Conservation (phyloP, 345 rosid species). For the Eucalyptus erythrocorys region DNA sequence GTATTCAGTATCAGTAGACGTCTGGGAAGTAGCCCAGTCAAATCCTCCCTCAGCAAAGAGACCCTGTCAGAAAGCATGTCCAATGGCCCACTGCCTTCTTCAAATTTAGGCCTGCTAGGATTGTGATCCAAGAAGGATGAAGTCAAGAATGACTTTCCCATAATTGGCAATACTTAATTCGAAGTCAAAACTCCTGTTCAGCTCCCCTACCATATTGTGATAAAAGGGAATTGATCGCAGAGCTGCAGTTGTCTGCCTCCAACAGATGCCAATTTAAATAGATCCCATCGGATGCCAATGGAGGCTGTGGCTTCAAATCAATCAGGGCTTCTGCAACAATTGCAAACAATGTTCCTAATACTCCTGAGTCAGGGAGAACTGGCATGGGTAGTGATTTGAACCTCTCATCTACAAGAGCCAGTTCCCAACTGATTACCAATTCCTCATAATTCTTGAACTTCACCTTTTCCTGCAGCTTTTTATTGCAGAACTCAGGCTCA, state of each 20-base stretch:
- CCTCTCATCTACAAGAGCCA: constrained; percentile 53
- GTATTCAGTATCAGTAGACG: constrained; percentile 1
- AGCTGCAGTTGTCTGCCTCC: constrained; percentile 37
- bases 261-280: constrained; percentile 83
- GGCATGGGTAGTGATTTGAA: constrained; percentile 80
- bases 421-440: constrained; percentile 59
- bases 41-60: constrained; percentile 6
- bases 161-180: constrained; percentile 22
- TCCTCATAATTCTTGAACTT: constrained; percentile 59
- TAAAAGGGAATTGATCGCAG: constrained; percentile 6
- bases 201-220: constrained; percentile 23
- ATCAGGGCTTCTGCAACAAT: constrained; percentile 29
- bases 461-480: constrained; percentile 43
- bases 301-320: constrained; percentile 26
- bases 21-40: constrained; percentile 13
- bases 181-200: constrained; percentile 19
- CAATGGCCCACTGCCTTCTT: constrained; percentile 25
- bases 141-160: constrained; percentile 33
- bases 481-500: constrained; percentile 29
- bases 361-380: constrained; percentile 27
- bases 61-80: constrained; percentile 12
- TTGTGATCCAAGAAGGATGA: constrained; percentile 42
- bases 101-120: constrained; percentile 8
- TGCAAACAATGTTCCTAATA: constrained; percentile 23
- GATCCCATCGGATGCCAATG: constrained; percentile 65